Conservation (phyloP, 441 rosid genomes). For the Brassica balearica region DNA sequence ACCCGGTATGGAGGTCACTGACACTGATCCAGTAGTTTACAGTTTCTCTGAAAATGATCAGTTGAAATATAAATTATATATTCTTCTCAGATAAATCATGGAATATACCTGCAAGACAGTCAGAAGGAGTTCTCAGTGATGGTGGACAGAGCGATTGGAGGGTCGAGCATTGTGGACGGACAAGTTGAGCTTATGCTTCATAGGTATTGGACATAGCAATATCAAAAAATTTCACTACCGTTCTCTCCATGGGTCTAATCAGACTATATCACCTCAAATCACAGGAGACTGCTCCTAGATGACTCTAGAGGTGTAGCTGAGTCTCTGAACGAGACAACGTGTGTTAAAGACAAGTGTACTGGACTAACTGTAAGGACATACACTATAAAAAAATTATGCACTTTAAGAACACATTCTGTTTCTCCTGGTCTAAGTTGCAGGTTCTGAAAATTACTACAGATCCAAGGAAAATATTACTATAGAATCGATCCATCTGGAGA, state of each 20-base stretch:
- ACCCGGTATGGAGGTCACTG: slow-evolving; percentile 69
- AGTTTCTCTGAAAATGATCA: slow-evolving; percentile 22
- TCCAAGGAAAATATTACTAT: slow-evolving; percentile 69
- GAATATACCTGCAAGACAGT: slow-evolving; percentile 79
- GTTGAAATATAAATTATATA: slow-evolving; percentile 3
- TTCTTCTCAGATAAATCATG: slow-evolving; percentile 80
- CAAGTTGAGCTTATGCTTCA: slow-evolving; percentile 98
- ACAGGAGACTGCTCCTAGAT: slow-evolving; percentile 91
- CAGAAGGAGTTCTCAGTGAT: slow-evolving; percentile 82
- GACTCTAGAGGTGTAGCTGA: slow-evolving; percentile 97
- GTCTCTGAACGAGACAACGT: slow-evolving; percentile 88
- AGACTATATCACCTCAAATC: slow-evolving; percentile 29
- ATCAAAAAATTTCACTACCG: not conserved
- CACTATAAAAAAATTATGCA: not conserved
- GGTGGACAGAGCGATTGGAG: slow-evolving; percentile 94
- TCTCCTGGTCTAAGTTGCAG: slow-evolving; percentile 25
- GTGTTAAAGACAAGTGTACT: slow-evolving; percentile 67
- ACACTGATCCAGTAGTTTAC: slow-evolving; percentile 10
- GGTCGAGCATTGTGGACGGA: slow-evolving; percentile 90
- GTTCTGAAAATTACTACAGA: slow-evolving; percentile 39
- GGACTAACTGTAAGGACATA: slow-evolving; percentile 77
- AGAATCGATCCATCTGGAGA: slow-evolving; percentile 70
- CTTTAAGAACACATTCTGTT: slow-evolving; percentile 21
- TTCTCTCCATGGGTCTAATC: slow-evolving; percentile 29
- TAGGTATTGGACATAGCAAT: slow-evolving; percentile 55